Evolutionary conservation across 1,284 basidiomycete genomes (phyloP), one percentile per base, ranked within the genome.

Genomic region (Tilletia horrida): DNA sequence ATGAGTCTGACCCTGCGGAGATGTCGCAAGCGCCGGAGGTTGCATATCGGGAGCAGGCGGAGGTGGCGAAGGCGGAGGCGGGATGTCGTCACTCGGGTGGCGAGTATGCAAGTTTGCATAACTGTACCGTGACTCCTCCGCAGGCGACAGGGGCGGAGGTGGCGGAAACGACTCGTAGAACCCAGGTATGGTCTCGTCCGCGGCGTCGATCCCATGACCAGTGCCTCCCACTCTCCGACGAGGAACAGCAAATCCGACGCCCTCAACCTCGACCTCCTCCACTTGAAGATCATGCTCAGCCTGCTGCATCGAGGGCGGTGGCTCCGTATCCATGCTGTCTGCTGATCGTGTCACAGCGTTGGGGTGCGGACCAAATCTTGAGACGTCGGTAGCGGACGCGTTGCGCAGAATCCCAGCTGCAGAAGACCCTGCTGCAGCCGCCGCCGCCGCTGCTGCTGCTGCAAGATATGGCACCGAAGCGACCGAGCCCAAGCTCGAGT

Each of bases 241-340:
- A 16, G 75, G 76, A 68, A 76, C 67, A 3, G 75, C 76, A n/a
- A 74, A 42, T 1, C 76, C 76, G 1, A 76, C 76, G 16, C 75
- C 76, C n/a, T 73, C 75, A n/a, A 78, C 73, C 48, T 76, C 70
- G 14, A 78, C 75, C 63, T 78, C 76, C 7, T 59, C 55, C 9
- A 78, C 73, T 45, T 78, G 76, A 4, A 76, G 61, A 42, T 78
- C 76, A 43, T 78, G 64, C 6, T 66, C 69, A 48, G 74, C 74
- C 52, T 78, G 75, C 42, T 73, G 67, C 42, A 78, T 55, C 2
- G 71, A 68, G 0, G 76, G 76, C 8, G 76, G 76, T 3, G 76
- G 76, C 0, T 68, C 71, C 21, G 73, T 16, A 11, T 62, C 61
- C 25, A 23, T 13, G 43, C 61, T 44, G 4, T 45, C 61, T 31